phyloP scores from a whole-genome alignment of 2,329 filamentous ascomycete genomes.

The Talaromyces atroroseus region DNA sequence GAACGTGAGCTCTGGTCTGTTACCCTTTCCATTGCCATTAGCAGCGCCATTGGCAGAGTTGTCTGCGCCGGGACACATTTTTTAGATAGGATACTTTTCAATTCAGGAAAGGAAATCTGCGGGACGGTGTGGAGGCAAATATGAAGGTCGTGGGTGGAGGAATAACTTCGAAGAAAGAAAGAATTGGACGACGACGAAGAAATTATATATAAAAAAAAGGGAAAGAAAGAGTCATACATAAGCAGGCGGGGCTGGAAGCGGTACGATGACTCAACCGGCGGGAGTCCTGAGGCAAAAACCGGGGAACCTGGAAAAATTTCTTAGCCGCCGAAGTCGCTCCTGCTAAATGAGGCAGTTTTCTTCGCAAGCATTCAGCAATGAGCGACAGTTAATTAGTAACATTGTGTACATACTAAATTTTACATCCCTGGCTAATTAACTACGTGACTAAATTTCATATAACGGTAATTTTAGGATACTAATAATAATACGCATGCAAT shows the following conservation, averaged over 20 bases:
- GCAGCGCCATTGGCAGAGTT: conserved; percentile 24
- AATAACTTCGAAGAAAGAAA: not conserved
- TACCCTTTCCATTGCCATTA: conserved; percentile 7
- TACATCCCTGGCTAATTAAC: not conserved
- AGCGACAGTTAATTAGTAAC: not conserved
- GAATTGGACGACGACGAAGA: not conserved
- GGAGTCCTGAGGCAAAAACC: conserved; percentile 11
- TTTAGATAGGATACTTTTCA: conserved; percentile 17
- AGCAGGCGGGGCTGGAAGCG: conserved; percentile 7
- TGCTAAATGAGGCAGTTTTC: not conserved
- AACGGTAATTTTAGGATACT: no score
- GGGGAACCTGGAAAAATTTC: conserved; percentile 13
- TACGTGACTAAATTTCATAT: no score
- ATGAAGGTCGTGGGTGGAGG: not conserved
- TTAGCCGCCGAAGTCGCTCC: conserved; percentile 8
- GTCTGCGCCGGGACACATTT: conserved; percentile 38
- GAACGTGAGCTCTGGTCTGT: not conserved
- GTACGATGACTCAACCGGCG: conserved; percentile 13
- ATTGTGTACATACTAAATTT: not conserved
- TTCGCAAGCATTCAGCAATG: not conserved
- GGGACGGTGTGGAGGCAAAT: not conserved
- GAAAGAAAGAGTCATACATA: conserved; percentile 9
- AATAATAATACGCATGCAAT: no score
- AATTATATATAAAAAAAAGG: not conserved
- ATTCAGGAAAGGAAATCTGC: not conserved